phyloP scores from a whole-genome alignment of 2,329 filamentous ascomycete genomes.

The Claviceps sp. region DNA sequence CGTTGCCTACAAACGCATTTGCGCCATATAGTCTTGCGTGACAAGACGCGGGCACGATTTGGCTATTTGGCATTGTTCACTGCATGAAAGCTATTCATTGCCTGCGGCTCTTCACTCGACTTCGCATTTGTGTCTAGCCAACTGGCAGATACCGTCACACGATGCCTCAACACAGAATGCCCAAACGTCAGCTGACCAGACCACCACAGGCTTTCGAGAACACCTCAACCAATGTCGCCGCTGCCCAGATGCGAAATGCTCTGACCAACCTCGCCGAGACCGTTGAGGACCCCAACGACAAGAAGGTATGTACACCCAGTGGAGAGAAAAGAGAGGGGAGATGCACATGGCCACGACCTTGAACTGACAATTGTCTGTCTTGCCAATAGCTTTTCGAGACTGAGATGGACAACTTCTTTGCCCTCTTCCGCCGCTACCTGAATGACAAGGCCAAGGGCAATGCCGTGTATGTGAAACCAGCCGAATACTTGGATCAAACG shows the following conservation, averaged over 20 bases:
- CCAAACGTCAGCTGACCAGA: slow-evolving; percentile 8
- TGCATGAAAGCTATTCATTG: neutral
- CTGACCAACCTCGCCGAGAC: slow-evolving; percentile 86
- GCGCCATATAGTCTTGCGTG: neutral
- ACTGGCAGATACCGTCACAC: neutral
- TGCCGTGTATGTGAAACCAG: slow-evolving; percentile 45
- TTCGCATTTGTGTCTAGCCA: neutral
- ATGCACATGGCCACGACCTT: neutral
- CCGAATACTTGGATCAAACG: neutral
- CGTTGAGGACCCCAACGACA: slow-evolving; percentile 66
- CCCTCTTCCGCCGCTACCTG: slow-evolving; percentile 92
- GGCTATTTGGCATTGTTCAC: neutral
- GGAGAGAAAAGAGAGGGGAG: neutral
- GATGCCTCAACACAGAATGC: neutral
- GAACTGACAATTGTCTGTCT: slow-evolving; percentile 2
- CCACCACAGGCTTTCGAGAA: slow-evolving; percentile 81
- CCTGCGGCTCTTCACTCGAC: neutral
- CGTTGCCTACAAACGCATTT: neutral
- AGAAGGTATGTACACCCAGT: slow-evolving; percentile 52
- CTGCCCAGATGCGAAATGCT: slow-evolving; percentile 97
- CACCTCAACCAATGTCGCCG: slow-evolving; percentile 94
- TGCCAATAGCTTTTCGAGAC: slow-evolving; percentile 71
- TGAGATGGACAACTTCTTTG: slow-evolving; percentile 99
- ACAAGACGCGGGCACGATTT: neutral
- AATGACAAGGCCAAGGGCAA: slow-evolving; percentile 99